Evolutionary conservation across 768 basidiomycete genomes (phyloP).

Genomic region (Gautieria morchelliformis): DNA sequence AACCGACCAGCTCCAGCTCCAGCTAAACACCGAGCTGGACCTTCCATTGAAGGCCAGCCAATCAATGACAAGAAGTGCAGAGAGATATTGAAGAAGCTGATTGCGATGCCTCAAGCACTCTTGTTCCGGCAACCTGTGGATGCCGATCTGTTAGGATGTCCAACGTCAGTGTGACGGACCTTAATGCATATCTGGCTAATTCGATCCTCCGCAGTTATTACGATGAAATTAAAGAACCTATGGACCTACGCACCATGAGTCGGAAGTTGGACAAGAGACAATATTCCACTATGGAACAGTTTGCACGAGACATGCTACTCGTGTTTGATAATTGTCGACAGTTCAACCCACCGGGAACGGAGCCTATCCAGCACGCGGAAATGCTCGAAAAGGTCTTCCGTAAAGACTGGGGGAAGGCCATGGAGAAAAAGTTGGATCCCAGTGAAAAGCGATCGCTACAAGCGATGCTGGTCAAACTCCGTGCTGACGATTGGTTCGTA

Average conservation of each 20-base stretch:
- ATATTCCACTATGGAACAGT: conserved; percentile 76
- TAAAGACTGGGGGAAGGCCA: conserved; percentile 77
- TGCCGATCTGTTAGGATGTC: conserved; percentile 73
- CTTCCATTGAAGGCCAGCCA: conserved; percentile 26
- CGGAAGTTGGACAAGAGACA: conserved; percentile 54
- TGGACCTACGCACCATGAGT: conserved; percentile 85
- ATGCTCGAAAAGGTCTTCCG: conserved; percentile 65
- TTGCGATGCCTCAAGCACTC: conserved; percentile 52
- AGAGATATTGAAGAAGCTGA: conserved; percentile 52
- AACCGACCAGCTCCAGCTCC: conserved; percentile 24
- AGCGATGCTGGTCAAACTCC: conserved; percentile 56
- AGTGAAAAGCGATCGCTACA: conserved; percentile 74
- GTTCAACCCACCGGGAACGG: conserved; percentile 83
- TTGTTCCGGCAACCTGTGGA: conserved; percentile 83
- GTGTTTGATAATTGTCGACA: conserved; percentile 83
- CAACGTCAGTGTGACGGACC: conserved; percentile 54
- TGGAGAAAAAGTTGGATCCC: conserved; percentile 63
- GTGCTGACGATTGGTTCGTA: conserved; percentile 58
- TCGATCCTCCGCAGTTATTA: conserved; percentile 55
- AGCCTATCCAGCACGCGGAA: conserved; percentile 63
- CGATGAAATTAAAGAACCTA: conserved; percentile 83
- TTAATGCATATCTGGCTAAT: not conserved
- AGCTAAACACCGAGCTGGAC: not conserved
- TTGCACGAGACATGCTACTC: conserved; percentile 71
- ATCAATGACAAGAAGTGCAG: conserved; percentile 80